phyloP scores from a whole-genome alignment of 257 asterid genomes.

The Primulina tabacum region DNA sequence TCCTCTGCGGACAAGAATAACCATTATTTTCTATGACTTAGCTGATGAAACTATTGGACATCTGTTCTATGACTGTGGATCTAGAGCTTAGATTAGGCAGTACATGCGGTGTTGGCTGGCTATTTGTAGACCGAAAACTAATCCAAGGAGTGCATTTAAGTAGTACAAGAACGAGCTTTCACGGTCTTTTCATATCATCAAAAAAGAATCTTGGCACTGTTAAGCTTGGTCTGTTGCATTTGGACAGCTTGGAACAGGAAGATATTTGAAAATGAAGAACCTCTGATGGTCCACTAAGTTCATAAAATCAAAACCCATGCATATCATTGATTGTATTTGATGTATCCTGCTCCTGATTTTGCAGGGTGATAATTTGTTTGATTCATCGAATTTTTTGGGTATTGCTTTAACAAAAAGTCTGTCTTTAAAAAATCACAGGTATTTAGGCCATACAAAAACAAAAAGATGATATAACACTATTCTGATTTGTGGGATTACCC shows the following conservation, averaged over 20 bases:
- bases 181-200: background rate
- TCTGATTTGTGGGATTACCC: constrained; percentile 39
- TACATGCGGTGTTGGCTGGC: background rate
- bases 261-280: background rate
- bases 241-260: background rate
- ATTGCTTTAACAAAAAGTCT: background rate
- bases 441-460: too few relatives aligned
- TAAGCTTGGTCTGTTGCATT: background rate
- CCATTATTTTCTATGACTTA: too few relatives aligned
- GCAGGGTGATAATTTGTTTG: background rate
- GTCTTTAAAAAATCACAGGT: background rate
- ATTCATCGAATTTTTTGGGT: background rate
- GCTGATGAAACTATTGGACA: background rate
- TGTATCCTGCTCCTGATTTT: background rate
- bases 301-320: background rate
- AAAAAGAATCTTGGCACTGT: background rate
- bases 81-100: background rate
- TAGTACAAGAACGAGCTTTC: background rate
- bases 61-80: background rate
- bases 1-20: background rate
- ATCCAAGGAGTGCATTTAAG: background rate
- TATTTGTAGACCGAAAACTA: background rate
- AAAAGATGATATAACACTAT: background rate
- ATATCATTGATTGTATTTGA: background rate
- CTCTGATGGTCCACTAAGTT: background rate